A percentile compares a stretch with the other conserved stretches of the same genome.
Evolutionary conservation across 805 yeast species (phyloP).

Genomic region (Tetrapisispora arboricola): DNA sequence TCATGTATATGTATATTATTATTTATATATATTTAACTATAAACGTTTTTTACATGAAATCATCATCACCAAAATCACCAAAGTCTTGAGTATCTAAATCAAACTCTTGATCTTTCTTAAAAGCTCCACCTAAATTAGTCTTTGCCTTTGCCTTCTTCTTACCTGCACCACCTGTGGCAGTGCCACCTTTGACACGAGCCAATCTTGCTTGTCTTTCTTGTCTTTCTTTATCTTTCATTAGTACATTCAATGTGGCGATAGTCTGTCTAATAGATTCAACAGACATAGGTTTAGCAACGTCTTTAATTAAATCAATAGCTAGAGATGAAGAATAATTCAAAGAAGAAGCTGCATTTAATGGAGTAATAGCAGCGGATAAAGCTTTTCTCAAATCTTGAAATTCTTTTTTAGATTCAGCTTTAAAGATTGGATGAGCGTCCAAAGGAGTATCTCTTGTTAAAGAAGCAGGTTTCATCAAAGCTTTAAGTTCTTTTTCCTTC

Average conservation of each 20-base stretch:
- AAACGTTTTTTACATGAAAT: conserved; percentile 84
- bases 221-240: conserved; percentile 75
- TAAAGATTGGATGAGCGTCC: conserved; percentile 68
- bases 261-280: conserved; percentile 80
- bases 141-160: conserved; percentile 80
- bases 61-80: conserved; percentile 65
- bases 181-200: conserved; percentile 66
- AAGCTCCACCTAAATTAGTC: conserved; percentile 52
- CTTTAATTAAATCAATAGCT: conserved; percentile 80
- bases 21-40: no score
- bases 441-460: conserved; percentile 45
- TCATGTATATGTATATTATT: background rate
- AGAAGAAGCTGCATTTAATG: conserved; percentile 49
- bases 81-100: conserved; percentile 44
- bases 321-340: conserved; percentile 64
- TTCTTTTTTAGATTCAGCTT: conserved; percentile 67
- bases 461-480: conserved; percentile 19
- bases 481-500: conserved; percentile 29
- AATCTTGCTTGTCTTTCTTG: conserved; percentile 83
- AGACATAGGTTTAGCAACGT: conserved; percentile 67
- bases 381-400: conserved; percentile 70
- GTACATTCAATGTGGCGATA: conserved; percentile 69
- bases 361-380: conserved; percentile 48
- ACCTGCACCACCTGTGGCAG: conserved; percentile 88
- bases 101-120: conserved; percentile 56